Conservation (phyloP, 2,329 filamentous ascomycete species). For the Pyrenochaeta sp. region DNA sequence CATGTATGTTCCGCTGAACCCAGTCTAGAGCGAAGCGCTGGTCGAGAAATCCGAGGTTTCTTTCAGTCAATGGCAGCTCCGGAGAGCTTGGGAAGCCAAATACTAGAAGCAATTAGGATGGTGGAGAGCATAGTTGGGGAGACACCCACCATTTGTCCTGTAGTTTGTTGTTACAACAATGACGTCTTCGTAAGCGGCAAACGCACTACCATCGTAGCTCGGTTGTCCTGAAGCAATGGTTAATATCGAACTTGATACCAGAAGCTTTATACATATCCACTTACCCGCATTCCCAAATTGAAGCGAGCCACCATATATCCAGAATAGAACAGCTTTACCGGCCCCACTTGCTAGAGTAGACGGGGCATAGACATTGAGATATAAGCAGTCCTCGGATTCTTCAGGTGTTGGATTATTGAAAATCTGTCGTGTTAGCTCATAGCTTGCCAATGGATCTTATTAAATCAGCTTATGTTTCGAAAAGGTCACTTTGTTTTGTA, state of each 20-base stretch:
- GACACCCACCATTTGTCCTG: conserved; percentile 36
- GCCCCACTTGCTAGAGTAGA: conserved; percentile 16
- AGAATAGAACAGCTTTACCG: conserved; percentile 39
- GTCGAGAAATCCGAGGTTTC: conserved; percentile 64
- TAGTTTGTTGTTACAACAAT: conserved; percentile 41
- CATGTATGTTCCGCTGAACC: conserved; percentile 59
- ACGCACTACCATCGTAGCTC: conserved; percentile 36
- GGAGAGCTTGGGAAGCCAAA: conserved; percentile 40
- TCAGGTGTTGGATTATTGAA: conserved; percentile 35
- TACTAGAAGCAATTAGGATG: conserved; percentile 20
- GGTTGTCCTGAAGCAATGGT: conserved; percentile 9
- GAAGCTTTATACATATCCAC: neutral
- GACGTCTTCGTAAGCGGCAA: conserved; percentile 42
- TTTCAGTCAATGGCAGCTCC: conserved; percentile 25
- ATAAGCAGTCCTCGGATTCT: conserved; percentile 52
- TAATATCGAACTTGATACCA: neutral
- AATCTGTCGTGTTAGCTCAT: conserved; percentile 19
- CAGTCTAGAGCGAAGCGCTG: conserved; percentile 64
- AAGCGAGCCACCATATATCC: conserved; percentile 41
- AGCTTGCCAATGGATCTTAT: conserved; percentile 27
- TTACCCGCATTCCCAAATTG: conserved; percentile 34
- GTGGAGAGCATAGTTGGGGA: neutral
- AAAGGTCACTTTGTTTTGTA: neutral
- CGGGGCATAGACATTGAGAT: conserved; percentile 51
- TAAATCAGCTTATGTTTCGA: neutral